Base-by-base conservation (phyloP, 2,329 filamentous ascomycete species). In the Ophiosphaerella korrae region DNA sequence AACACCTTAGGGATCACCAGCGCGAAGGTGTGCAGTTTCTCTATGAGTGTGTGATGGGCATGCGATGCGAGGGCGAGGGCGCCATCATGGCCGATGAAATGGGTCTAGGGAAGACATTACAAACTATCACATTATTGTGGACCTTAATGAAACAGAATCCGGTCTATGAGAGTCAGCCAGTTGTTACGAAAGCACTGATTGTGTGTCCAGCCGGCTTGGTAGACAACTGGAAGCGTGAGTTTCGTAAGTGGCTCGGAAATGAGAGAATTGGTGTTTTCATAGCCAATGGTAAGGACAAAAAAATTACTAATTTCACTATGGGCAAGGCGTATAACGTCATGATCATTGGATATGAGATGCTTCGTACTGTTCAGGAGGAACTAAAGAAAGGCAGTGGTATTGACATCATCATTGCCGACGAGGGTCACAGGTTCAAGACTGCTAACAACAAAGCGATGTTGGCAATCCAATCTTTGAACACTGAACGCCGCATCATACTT, bases 1-100 rank as follows among this genome's bases (percentile, higher is more conserved):
- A 83, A 55, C 80, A 85, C 58, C 75, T 90, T 7, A 82, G 87
- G 24, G 81, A 83, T 11, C 88, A 90, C 67, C 88, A 90, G 65
- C 80, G 84, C 12, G 84, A 87, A 63, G 88, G 88, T 18, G 85
- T 90, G 0, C 77, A 83, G 42, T 90, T 90, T 61, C 70, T 90
- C 37, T 90, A 90, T 63, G 87, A 90, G 71, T 89, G 87, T 65
- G 84, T 90, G 0, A 90, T 90, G 87, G 87, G 87, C 5, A 82
- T 89, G 79, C 80, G 85, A 36, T 75, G 80, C 36, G 83, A 83
- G 60, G 87, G 87, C 1, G 82, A 87, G 70, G 87, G 87, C 21
- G 87, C 86, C 3, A 85, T 90, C 51, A 75, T 90, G 42, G 88
- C 88, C 1, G 88, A 90, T 65, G 88, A 90, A 60, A 90, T 90